Evolutionary conservation across 2,329 filamentous ascomycete genomes (phyloP).

Genomic region (Penicillium thymicola): DNA sequence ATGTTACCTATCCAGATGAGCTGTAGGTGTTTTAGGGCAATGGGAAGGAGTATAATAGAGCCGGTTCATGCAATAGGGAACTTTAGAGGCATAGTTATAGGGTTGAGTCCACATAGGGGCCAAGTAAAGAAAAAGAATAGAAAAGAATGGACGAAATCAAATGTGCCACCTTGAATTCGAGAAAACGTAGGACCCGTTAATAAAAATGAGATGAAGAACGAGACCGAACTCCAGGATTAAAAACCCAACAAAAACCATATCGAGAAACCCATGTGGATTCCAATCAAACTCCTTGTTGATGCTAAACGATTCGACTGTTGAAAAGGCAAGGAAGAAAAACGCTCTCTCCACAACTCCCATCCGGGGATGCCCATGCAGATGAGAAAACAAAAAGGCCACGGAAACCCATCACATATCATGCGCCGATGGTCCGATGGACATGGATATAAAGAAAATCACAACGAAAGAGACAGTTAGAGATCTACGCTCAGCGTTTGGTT

Average conservation of each 20-base stretch:
- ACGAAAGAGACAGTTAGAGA: slow-evolving; percentile 7
- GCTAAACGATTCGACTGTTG: slow-evolving; percentile 3
- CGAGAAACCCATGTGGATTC: slow-evolving; percentile 6
- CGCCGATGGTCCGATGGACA: slow-evolving; percentile 13
- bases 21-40: not conserved
- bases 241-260: not conserved
- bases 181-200: slow-evolving; percentile 1
- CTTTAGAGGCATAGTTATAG: not conserved
- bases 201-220: not conserved
- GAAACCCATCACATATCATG: slow-evolving; percentile 8
- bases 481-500: slow-evolving; percentile 10
- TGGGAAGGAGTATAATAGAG: too few relatives aligned
- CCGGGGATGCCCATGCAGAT: slow-evolving; percentile 5
- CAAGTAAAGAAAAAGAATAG: not conserved
- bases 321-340: not conserved
- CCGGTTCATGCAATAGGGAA: not conserved
- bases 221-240: slow-evolving; percentile 11
- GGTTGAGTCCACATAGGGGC: not conserved
- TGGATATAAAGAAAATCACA: slow-evolving; percentile 15
- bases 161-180: slow-evolving; percentile 3
- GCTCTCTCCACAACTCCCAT: not conserved
- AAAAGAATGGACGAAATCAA: not conserved
- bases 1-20: not conserved
- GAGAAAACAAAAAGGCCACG: not conserved
- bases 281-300: slow-evolving; percentile 18